Evolutionary conservation across 2,329 filamentous ascomycete genomes (phyloP).

Genomic region (Scytalidium sp.): DNA sequence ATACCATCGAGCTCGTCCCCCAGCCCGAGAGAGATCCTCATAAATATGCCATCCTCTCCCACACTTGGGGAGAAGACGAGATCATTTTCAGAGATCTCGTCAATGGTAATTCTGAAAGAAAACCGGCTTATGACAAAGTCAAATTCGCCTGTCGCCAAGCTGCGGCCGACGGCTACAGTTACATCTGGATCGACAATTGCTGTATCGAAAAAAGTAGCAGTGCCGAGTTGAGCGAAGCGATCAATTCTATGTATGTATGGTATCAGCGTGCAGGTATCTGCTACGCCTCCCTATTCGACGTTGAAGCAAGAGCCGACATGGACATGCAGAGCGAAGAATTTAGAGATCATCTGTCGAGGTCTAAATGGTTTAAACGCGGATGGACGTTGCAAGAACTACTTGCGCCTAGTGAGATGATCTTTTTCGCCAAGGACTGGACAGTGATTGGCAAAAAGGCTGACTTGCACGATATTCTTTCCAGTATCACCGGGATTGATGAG

Average conservation of each 20-base stretch:
- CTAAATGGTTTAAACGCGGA: slow-evolving; percentile 5
- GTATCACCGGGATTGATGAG: not conserved
- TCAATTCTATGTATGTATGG: slow-evolving; percentile 11
- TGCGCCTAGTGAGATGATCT: not conserved
- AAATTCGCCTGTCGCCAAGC: slow-evolving; percentile 1
- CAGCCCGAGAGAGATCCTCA: too few species aligned
- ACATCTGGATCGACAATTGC: slow-evolving; percentile 10
- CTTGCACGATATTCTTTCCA: not conserved
- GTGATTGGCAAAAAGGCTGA: not conserved
- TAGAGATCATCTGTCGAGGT: not conserved
- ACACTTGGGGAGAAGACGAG: slow-evolving; percentile 4
- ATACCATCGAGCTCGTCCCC: too few species aligned
- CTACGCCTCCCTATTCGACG: slow-evolving; percentile 9
- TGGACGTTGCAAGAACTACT: slow-evolving; percentile 7
- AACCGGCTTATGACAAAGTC: slow-evolving; percentile 2
- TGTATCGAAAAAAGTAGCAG: slow-evolving; percentile 10
- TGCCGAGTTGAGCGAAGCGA: slow-evolving; percentile 7
- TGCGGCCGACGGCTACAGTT: slow-evolving; percentile 1
- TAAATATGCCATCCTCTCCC: slow-evolving; percentile 4
- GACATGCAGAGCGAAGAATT: not conserved
- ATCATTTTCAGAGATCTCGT: not conserved
- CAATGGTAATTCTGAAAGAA: not conserved
- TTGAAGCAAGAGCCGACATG: not conserved
- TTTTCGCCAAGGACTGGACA: not conserved
- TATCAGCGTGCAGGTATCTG: slow-evolving; percentile 6